Evolutionary conservation across 164 flowering plant species (phyloP).

Genomic region (Vitis rupestris): DNA sequence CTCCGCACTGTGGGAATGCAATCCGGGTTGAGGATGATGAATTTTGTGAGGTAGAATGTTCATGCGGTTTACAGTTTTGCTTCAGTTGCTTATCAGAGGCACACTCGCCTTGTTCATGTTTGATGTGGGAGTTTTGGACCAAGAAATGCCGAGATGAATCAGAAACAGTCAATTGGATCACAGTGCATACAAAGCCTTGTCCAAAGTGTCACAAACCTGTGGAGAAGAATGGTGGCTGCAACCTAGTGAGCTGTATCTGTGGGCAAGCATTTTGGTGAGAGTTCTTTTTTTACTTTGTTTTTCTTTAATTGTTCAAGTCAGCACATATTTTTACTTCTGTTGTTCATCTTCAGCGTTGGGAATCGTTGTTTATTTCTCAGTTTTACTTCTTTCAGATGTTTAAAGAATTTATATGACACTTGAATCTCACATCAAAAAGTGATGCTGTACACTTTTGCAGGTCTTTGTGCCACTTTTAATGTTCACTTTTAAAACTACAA

Average conservation of each 20-base stretch:
- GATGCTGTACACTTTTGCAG: too few species aligned
- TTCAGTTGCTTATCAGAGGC: constrained; percentile 75
- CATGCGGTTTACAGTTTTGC: constrained; percentile 83
- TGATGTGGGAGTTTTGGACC: constrained; percentile 88
- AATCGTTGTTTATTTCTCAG: too few species aligned
- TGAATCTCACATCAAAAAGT: too few species aligned
- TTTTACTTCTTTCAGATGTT: too few species aligned
- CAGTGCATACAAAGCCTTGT: constrained; percentile 78
- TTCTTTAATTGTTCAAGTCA: too few species aligned
- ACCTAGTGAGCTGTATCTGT: constrained; percentile 70
- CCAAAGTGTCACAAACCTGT: constrained; percentile 89
- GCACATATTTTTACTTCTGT: too few species aligned
- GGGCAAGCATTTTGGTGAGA: constrained; percentile 83
- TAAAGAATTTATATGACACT: too few species aligned
- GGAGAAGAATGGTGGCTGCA: constrained; percentile 92
- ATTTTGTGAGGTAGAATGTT: constrained; percentile 81
- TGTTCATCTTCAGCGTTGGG: too few species aligned
- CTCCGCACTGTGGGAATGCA: constrained; percentile 95
- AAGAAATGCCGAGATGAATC: constrained; percentile 85
- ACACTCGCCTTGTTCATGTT: constrained; percentile 93
- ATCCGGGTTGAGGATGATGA: constrained; percentile 74
- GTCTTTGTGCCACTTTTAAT: too few species aligned
- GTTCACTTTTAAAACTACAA: too few species aligned
- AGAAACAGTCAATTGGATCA: constrained; percentile 81
- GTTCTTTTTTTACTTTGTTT: constrained; percentile 1